A percentile compares a stretch with the other conserved stretches of the same genome.
These are phyloP conservation scores for Gyromitra esculenta DNA, from an alignment of 2,329 filamentous ascomycete genomes.

Conservation along the genomic window DNA sequence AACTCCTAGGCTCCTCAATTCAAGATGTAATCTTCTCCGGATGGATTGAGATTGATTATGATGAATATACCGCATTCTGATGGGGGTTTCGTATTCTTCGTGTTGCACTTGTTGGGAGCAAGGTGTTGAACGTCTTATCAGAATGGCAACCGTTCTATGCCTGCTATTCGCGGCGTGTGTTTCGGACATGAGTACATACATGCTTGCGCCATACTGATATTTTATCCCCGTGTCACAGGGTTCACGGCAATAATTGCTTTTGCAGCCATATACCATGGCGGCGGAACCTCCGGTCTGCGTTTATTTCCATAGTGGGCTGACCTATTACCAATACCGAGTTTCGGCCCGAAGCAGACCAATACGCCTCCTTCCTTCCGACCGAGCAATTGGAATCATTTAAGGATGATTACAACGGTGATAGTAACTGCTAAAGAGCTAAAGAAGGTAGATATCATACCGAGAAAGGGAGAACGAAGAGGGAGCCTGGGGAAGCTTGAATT, in stretches of 20 bases:
- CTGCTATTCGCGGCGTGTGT: slow-evolving; percentile 26
- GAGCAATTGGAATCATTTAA: slow-evolving; percentile 17
- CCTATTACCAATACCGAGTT: slow-evolving; percentile 21
- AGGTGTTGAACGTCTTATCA: slow-evolving; percentile 40
- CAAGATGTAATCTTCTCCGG: not conserved
- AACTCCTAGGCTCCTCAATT: slow-evolving; percentile 34
- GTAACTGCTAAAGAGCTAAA: slow-evolving; percentile 3
- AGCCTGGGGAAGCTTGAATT: slow-evolving; percentile 19
- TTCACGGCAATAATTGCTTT: slow-evolving; percentile 35
- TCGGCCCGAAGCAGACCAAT: slow-evolving; percentile 20
- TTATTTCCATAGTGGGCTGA: slow-evolving; percentile 24
- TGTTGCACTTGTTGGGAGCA: slow-evolving; percentile 46
- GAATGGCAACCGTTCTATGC: slow-evolving; percentile 38
- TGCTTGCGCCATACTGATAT: slow-evolving; percentile 31
- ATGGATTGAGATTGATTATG: slow-evolving; percentile 13
- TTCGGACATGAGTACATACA: slow-evolving; percentile 31
- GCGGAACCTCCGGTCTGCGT: slow-evolving; percentile 16
- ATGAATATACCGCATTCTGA: slow-evolving; percentile 24
- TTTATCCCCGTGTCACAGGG: slow-evolving; percentile 31
- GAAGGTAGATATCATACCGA: slow-evolving; percentile 3
- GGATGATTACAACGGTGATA: not conserved
- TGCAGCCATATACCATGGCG: slow-evolving; percentile 28
- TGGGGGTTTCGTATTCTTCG: slow-evolving; percentile 22
- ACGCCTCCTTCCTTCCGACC: not conserved
- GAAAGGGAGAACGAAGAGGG: slow-evolving; percentile 16